Evolutionary conservation across 306 rosid genomes (phyloP), one percentile per base, ranked within the genome.

Genomic region (Trifolium repens): DNA sequence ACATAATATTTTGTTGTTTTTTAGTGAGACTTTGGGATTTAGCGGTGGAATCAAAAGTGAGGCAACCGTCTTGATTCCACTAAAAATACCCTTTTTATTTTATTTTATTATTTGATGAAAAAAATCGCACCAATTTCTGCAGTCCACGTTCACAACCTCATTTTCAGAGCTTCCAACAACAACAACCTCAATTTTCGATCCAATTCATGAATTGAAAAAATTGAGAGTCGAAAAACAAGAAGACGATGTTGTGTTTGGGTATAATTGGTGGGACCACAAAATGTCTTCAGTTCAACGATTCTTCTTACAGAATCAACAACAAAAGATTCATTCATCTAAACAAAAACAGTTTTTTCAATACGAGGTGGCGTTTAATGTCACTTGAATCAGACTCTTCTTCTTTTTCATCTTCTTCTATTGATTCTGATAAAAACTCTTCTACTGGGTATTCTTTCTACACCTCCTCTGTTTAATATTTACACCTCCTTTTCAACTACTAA

Each of bases 381-480:
- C 83, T 88, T 14, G 96, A 91, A 1, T 69, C 93, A 0, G 86
- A 85, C 30, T 19, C 61, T 2, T 79, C 88, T 64, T 84, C 90
- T 73, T 89, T 83, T 67, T 57, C 93, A 0, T 83, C 98, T 26
- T 60, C 93, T 0, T 83, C 98, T 22, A 5, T 87, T 4, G 91
- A 89, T 11, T 82, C 97, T 64, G 92, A 93, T 43, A 88, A 76
- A 76, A 84, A 71, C 74, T 81, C 96, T 8, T 40, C 78, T 64
- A 64, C 94, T 11, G 93, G 97, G 97, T 91, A 14, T 60, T 13
- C 43, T 60, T 30, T 30, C 2, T 60, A 30, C 43, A 30, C 5
- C 5, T 2, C 37, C 22, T 15, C 3, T 1, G 7, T 60, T 60
- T 60, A 60, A 0, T 11, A 60, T 7, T 13, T 60, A 35, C 67